These are phyloP conservation scores for Aureobasidium pullulans DNA, from an alignment of 2,329 filamentous ascomycete genomes.

Conservation along the genomic window DNA sequence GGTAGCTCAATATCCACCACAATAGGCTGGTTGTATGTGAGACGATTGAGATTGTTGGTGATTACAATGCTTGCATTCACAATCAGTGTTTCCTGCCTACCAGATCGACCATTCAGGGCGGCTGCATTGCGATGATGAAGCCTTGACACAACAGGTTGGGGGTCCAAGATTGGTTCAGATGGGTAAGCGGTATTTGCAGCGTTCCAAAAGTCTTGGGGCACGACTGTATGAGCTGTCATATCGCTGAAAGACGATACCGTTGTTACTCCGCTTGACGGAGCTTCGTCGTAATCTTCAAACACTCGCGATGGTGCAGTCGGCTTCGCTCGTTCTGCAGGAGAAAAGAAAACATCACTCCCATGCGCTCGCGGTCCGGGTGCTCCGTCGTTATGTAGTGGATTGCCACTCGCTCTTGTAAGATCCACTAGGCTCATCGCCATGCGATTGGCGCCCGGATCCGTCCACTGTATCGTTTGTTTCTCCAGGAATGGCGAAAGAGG, in stretches of 20 bases:
- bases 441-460: conserved; percentile 50
- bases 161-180: neutral
- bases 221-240: neutral
- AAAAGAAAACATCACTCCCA: neutral
- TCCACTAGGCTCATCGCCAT: conserved; percentile 59
- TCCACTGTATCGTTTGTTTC: conserved; percentile 42
- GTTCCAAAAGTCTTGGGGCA: neutral
- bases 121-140: neutral
- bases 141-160: neutral
- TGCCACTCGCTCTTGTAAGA: conserved; percentile 41
- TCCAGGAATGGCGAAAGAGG: conserved; percentile 28
- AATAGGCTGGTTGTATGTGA: conserved; percentile 70
- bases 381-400: conserved; percentile 24
- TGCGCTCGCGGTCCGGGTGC: neutral
- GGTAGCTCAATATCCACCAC: conserved; percentile 70
- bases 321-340: neutral
- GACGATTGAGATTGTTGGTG: conserved; percentile 47
- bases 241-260: neutral
- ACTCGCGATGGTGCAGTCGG: neutral
- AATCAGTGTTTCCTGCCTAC: conserved; percentile 58
- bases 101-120: neutral
- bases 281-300: neutral
- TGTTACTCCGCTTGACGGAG: neutral
- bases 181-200: neutral
- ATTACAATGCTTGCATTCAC: conserved; percentile 73